Conservation (phyloP, 2,329 filamentous ascomycete species). For the Exophiala xenobiotica region DNA sequence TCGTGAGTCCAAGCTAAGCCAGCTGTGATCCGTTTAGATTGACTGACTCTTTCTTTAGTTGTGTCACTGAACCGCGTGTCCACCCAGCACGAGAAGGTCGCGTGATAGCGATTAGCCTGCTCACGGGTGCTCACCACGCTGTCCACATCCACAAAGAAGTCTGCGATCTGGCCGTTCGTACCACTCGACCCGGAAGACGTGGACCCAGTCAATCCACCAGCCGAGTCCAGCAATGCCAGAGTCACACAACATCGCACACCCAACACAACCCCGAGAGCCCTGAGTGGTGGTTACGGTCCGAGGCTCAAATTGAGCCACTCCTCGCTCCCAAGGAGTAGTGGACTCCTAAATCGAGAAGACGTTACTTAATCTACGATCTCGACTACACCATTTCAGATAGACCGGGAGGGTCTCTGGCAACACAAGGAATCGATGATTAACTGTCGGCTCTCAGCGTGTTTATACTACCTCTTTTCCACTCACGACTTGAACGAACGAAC, state of each 20-base stretch:
- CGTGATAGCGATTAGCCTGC: conserved; percentile 49
- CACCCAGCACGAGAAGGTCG: conserved; percentile 85
- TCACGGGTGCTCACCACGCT: conserved; percentile 13
- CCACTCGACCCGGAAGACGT: conserved; percentile 13
- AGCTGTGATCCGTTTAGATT: conserved; percentile 2
- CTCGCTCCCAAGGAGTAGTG: background rate
- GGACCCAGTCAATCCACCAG: background rate
- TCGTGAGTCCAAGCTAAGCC: conserved; percentile 61
- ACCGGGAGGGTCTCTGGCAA: background rate
- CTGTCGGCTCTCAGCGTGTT: too few relatives aligned
- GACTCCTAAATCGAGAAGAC: background rate
- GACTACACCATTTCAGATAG: background rate
- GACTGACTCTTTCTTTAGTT: conserved; percentile 60
- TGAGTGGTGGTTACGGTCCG: background rate
- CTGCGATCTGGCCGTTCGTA: conserved; percentile 11
- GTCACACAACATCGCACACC: background rate
- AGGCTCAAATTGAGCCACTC: background rate
- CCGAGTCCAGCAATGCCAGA: background rate
- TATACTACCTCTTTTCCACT: background rate
- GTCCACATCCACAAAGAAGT: conserved; percentile 5
- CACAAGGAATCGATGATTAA: too few relatives aligned
- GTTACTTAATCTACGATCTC: background rate
- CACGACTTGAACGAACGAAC: background rate
- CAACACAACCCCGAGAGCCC: background rate
- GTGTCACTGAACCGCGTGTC: conserved; percentile 87